Percentiles rank a stretch among this genome's conserved stretches.
phyloP scores from a whole-genome alignment of 768 basidiomycete species.

The Lactarius hengduanensis region DNA sequence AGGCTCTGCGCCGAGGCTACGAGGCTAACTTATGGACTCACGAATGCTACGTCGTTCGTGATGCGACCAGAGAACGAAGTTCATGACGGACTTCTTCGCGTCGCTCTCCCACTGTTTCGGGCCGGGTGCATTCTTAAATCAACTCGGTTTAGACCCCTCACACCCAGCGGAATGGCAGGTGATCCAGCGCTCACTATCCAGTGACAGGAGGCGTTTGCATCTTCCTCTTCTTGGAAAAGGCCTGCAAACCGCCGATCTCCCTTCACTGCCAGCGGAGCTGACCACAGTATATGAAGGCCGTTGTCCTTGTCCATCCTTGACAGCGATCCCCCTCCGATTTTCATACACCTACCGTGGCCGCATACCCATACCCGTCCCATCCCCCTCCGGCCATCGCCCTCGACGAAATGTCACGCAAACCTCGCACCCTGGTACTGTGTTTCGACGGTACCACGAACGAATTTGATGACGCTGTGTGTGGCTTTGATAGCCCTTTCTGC shows the following conservation, averaged over 20 bases:
- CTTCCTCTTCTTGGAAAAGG: background rate
- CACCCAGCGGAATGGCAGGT: background rate
- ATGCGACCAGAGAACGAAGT: background rate
- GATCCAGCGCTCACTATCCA: background rate
- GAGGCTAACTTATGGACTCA: background rate
- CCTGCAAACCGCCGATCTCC: background rate
- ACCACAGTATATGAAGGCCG: background rate
- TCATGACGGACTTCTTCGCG: background rate
- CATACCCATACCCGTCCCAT: background rate
- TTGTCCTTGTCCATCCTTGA: background rate
- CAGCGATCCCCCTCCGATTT: background rate
- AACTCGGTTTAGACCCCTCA: background rate
- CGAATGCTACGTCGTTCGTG: background rate
- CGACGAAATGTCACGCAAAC: constrained; percentile 27
- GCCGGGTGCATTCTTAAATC: background rate
- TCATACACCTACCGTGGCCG: background rate
- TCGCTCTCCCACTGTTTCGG: background rate
- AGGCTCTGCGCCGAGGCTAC: background rate
- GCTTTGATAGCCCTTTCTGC: too few relatives aligned
- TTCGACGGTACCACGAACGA: constrained; percentile 28
- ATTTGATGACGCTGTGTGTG: constrained; percentile 8
- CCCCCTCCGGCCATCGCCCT: background rate
- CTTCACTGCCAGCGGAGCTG: background rate
- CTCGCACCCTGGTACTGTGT: constrained; percentile 26
- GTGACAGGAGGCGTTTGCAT: background rate